These are phyloP conservation scores for Plasmodium gallinaceum DNA, from an alignment of 169 alveolate species.

Conservation along the genomic window DNA sequence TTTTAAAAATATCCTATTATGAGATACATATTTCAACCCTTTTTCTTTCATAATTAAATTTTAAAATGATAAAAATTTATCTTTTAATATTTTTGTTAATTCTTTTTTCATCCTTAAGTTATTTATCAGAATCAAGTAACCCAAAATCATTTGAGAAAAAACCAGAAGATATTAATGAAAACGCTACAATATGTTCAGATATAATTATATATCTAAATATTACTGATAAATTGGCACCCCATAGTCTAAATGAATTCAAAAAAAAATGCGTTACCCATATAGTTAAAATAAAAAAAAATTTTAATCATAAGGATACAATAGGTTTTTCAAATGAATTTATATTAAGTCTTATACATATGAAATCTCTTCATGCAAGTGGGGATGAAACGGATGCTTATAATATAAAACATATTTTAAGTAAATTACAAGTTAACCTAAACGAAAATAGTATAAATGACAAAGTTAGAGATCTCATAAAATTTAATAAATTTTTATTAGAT, in stretches of 20 bases:
- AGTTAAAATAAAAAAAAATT: background rate
- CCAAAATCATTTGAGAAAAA: background rate
- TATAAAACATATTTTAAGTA: too few relatives aligned
- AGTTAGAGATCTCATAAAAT: conserved; percentile 11
- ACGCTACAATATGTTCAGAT: conserved; percentile 9
- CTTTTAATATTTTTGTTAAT: too few relatives aligned
- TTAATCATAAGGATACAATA: background rate
- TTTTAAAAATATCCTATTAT: too few relatives aligned
- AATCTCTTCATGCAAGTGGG: conserved; percentile 4
- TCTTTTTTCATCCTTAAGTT: too few relatives aligned
- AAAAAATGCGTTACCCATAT: conserved; percentile 3
- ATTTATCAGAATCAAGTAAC: too few relatives aligned
- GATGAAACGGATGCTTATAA: background rate
- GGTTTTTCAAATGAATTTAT: conserved; percentile 24
- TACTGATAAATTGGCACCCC: background rate
- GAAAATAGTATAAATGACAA: background rate
- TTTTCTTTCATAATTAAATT: too few relatives aligned
- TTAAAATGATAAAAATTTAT: too few relatives aligned
- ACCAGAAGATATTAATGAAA: background rate
- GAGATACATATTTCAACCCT: too few relatives aligned
- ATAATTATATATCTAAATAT: conserved; percentile 6
- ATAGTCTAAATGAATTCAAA: background rate
- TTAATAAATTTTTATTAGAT: conserved; percentile 17
- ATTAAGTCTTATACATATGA: conserved; percentile 16
- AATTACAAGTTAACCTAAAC: too few relatives aligned